These are phyloP conservation scores for Breynia disticha DNA, from an alignment of 441 rosid species.

Conservation along the genomic window DNA sequence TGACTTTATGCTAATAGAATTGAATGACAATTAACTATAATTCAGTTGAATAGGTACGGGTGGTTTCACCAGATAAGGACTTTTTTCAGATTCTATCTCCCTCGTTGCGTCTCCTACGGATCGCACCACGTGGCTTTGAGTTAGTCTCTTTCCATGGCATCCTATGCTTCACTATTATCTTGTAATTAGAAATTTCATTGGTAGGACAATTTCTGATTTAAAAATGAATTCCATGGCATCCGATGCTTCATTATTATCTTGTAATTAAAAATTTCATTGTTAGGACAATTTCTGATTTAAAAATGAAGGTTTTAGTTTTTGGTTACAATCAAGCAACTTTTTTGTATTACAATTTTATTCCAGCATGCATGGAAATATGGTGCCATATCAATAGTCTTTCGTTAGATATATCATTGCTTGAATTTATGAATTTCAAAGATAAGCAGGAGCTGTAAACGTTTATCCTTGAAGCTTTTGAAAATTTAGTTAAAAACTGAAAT, in stretches of 20 bases:
- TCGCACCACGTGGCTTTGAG: slow-evolving; percentile 87
- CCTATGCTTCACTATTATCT: slow-evolving; percentile 7
- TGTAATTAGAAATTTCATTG: background rate
- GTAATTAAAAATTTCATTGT: background rate
- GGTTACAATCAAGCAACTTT: background rate
- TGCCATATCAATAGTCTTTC: too few species aligned
- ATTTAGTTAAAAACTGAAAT: too few species aligned
- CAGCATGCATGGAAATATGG: background rate
- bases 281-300: background rate
- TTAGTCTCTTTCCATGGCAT: slow-evolving; percentile 29
- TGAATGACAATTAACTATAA: background rate
- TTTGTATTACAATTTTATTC: background rate
- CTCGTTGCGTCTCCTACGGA: slow-evolving; percentile 81
- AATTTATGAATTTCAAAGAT: too few species aligned
- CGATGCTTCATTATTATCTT: slow-evolving; percentile 6
- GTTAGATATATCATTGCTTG: too few species aligned
- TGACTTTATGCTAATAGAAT: background rate
- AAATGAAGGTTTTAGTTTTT: background rate
- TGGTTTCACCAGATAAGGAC: slow-evolving; percentile 98
- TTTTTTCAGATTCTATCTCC: slow-evolving; percentile 97
- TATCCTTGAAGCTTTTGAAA: too few species aligned
- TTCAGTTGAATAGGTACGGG: slow-evolving; percentile 57
- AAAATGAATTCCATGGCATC: background rate
- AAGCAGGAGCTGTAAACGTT: too few species aligned
- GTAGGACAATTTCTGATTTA: background rate